These are phyloP conservation scores for Dillenia suffruticosa DNA, from an alignment of 164 flowering plant species.

Conservation along the genomic window DNA sequence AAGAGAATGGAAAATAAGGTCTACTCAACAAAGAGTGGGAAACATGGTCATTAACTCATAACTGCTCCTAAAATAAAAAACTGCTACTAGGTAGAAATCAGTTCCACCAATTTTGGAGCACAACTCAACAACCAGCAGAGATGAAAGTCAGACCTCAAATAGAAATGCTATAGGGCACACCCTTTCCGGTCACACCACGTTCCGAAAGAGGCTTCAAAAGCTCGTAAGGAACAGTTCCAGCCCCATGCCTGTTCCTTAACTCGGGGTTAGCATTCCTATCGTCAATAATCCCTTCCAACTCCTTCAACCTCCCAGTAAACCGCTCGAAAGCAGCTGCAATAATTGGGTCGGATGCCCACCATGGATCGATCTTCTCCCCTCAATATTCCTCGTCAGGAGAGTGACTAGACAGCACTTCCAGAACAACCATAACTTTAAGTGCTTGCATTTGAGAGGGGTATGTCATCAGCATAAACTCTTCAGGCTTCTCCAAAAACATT, in stretches of 20 bases:
- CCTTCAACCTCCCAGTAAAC: not conserved
- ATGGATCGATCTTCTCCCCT: not conserved
- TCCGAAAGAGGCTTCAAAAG: not conserved
- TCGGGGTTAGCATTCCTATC: not conserved
- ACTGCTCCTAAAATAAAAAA: too few relatives aligned
- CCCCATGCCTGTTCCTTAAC: not conserved
- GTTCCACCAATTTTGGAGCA: too few relatives aligned
- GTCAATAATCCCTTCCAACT: not conserved
- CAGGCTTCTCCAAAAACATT: conserved; percentile 30
- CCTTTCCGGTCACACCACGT: conserved; percentile 13
- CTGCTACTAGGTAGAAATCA: too few relatives aligned
- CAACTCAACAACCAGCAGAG: too few relatives aligned
- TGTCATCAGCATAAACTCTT: conserved; percentile 16
- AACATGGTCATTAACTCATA: too few relatives aligned
- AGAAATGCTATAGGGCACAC: conserved; percentile 17
- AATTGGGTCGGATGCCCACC: not conserved
- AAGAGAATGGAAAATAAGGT: too few relatives aligned
- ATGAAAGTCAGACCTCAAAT: conserved; percentile 1
- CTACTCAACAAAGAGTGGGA: too few relatives aligned
- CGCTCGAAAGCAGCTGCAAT: not conserved
- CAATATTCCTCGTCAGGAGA: conserved; percentile 1
- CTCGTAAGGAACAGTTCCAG: not conserved
- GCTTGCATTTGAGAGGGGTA: conserved; percentile 54
- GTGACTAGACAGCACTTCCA: not conserved
- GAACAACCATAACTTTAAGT: conserved; percentile 13